Percentiles rank a stretch among this genome's conserved stretches.
These are phyloP conservation scores for Cordyceps tenuipes DNA, from an alignment of 2,329 filamentous ascomycete species.

Conservation along the genomic window DNA sequence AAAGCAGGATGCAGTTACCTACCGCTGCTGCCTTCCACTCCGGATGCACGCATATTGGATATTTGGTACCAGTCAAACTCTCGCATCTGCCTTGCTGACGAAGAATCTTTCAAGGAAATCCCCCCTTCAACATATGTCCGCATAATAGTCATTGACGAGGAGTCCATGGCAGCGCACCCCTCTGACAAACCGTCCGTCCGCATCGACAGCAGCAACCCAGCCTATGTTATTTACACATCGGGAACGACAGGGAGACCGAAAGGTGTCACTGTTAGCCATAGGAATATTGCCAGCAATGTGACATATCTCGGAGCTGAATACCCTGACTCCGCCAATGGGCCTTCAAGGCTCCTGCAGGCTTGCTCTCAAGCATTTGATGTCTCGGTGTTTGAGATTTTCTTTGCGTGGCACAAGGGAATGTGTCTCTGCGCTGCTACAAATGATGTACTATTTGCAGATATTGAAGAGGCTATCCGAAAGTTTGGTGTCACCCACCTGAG, in stretches of 20 bases:
- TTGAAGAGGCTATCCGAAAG: constrained; percentile 57
- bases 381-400: constrained; percentile 87
- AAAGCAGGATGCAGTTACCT: constrained; percentile 73
- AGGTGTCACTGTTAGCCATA: constrained; percentile 68
- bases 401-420: constrained; percentile 70
- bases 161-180: constrained; percentile 22
- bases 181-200: constrained; percentile 29
- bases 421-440: constrained; percentile 69
- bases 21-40: constrained; percentile 68
- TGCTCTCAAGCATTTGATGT: constrained; percentile 83
- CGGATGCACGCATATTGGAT: constrained; percentile 46
- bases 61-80: constrained; percentile 56
- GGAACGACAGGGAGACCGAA: constrained; percentile 77
- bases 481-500: constrained; percentile 70
- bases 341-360: constrained; percentile 55
- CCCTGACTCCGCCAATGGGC: constrained; percentile 44
- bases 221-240: constrained; percentile 77
- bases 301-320: constrained; percentile 58
- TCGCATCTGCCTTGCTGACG: constrained; percentile 35
- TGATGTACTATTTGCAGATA: constrained; percentile 63
- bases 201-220: constrained; percentile 42
- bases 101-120: constrained; percentile 15
- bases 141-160: constrained; percentile 27
- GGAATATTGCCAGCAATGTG: constrained; percentile 71
- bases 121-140: constrained; percentile 13